A percentile compares a stretch with the other conserved stretches of the same genome.
Evolutionary conservation across 805 yeast species (phyloP).

Genomic region (Candida silvicultrix): DNA sequence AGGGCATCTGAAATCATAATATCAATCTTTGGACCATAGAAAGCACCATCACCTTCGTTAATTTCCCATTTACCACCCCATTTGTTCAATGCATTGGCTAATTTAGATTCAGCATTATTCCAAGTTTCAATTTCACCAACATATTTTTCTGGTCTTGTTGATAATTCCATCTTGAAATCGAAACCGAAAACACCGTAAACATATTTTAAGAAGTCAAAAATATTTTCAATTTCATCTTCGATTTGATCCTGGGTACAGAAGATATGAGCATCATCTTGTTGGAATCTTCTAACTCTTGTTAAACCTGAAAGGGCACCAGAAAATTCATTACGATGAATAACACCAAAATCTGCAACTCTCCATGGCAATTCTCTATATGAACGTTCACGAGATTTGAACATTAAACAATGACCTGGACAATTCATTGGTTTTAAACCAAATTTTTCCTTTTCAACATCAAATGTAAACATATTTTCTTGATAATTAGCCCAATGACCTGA

Average conservation of each 20-base stretch:
- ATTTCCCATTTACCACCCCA: conserved; percentile 93
- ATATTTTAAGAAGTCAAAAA: conserved; percentile 78
- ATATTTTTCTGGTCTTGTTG: conserved; percentile 95
- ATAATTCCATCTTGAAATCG: conserved; percentile 92
- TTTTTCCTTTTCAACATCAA: conserved; percentile 93
- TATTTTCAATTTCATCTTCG: conserved; percentile 73
- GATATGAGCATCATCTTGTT: conserved; percentile 98
- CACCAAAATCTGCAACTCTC: conserved; percentile 99
- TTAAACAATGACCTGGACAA: conserved; percentile 89
- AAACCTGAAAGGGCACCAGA: conserved; percentile 92
- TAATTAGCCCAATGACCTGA: conserved; percentile 99
- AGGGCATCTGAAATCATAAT: conserved; percentile 92
- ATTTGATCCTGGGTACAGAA: conserved; percentile 94
- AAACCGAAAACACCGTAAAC: conserved; percentile 91
- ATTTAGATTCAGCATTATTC: conserved; percentile 84
- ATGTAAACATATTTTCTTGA: conserved; percentile 94
- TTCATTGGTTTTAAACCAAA: conserved; percentile 94
- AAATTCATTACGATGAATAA: conserved; percentile 92
- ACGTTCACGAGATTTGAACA: conserved; percentile 88
- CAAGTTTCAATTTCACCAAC: conserved; percentile 94
- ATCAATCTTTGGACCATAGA: conserved; percentile 94
- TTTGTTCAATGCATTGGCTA: conserved; percentile 73
- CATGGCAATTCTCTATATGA: conserved; percentile 96
- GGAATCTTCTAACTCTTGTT: conserved; percentile 98
- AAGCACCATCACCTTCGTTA: conserved; percentile 97